Evolutionary conservation across 139 green algal species (phyloP).

Genomic region (Spirogloea muscicola): DNA sequence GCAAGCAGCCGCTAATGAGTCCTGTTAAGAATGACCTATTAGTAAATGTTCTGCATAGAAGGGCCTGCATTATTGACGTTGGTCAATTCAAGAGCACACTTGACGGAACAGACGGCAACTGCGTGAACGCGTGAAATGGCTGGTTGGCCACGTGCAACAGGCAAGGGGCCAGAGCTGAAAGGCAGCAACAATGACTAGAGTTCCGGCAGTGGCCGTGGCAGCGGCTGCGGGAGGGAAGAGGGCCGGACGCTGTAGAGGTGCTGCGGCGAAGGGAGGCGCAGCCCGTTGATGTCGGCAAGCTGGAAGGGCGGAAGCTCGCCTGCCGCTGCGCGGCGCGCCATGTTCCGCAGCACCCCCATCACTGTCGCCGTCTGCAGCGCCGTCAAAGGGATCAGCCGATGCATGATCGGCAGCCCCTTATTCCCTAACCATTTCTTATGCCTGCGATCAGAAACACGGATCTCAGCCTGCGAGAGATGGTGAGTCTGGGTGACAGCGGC

Average conservation of each 20-base stretch:
- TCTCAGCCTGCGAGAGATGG: no score
- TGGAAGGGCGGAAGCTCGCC: constrained; percentile 61
- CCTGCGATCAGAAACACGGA: no score
- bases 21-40: not conserved
- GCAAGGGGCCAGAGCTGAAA: not conserved
- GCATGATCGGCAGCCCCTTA: no score
- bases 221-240: not conserved
- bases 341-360: constrained; percentile 53
- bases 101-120: not conserved
- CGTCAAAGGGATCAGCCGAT: not conserved
- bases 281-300: constrained; percentile 86
- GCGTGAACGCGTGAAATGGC: not conserved
- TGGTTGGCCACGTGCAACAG: not conserved
- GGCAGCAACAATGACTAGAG: not conserved
- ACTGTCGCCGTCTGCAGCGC: constrained; percentile 77
- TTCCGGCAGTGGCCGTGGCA: not conserved
- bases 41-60: not conserved
- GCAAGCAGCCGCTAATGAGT: not conserved
- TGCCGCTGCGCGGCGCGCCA: constrained; percentile 16
- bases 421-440: no score
- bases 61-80: not conserved
- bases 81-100: not conserved
- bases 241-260: constrained; percentile 73
- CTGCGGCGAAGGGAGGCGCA: constrained; percentile 78
- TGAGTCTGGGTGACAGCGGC: no score